Conservation (phyloP, 371 early-diverging fungal species). For the Mucor ambiguus region DNA sequence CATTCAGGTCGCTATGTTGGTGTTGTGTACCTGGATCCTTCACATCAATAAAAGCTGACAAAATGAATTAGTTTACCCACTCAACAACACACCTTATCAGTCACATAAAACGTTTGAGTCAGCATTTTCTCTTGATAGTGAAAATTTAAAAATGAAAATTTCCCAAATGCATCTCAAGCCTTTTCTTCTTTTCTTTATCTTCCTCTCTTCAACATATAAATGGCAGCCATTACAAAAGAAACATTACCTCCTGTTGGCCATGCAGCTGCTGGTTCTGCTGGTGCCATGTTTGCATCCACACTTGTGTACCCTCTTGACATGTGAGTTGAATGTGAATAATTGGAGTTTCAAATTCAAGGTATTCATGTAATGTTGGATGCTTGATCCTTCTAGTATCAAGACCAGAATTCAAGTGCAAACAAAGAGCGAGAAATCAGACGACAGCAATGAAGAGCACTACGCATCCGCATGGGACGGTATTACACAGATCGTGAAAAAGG, state of each 20-base stretch:
- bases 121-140: slow-evolving; percentile 16
- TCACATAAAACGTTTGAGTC: slow-evolving; percentile 17
- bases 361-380: neutral
- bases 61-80: slow-evolving; percentile 6
- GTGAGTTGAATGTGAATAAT: slow-evolving; percentile 51
- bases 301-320: slow-evolving; percentile 95
- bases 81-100: neutral
- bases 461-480: slow-evolving; percentile 79
- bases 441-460: slow-evolving; percentile 53
- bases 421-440: slow-evolving; percentile 35
- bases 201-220: slow-evolving; percentile 8
- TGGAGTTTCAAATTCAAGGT: neutral
- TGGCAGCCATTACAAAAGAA: slow-evolving; percentile 54
- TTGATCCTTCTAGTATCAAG: slow-evolving; percentile 69
- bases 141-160: slow-evolving; percentile 1
- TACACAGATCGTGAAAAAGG: slow-evolving; percentile 73
- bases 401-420: slow-evolving; percentile 93
- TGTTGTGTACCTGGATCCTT: neutral
- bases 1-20: neutral
- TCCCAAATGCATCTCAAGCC: neutral
- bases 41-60: slow-evolving; percentile 6
- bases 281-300: slow-evolving; percentile 89
- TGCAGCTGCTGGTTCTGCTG: slow-evolving; percentile 91
- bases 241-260: slow-evolving; percentile 85
- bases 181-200: slow-evolving; percentile 16